These are phyloP conservation scores for Dissoconium aciculare DNA, from an alignment of 2,329 filamentous ascomycete genomes.

Conservation along the genomic window DNA sequence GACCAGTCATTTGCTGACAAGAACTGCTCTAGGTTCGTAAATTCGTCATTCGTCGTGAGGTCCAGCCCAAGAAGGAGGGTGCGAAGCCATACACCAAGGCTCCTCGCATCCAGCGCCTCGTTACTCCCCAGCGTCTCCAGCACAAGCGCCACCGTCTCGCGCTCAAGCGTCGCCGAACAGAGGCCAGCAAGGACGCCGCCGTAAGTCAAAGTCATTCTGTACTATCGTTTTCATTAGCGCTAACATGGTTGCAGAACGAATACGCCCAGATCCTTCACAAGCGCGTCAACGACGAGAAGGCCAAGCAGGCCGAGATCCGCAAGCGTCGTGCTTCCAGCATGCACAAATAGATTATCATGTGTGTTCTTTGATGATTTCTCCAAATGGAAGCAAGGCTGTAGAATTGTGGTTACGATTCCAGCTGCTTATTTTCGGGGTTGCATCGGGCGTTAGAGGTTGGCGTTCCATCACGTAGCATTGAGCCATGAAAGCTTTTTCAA, in stretches of 20 bases:
- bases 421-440: background rate
- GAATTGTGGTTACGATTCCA: background rate
- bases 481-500: slow-evolving; percentile 1
- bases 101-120: slow-evolving; percentile 98
- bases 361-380: background rate
- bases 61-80: slow-evolving; percentile 93
- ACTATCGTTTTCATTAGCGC: slow-evolving; percentile 16
- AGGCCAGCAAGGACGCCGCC: slow-evolving; percentile 97
- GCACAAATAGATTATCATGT: slow-evolving; percentile 57
- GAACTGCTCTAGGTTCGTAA: slow-evolving; percentile 65
- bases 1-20: slow-evolving; percentile 18
- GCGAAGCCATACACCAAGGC: slow-evolving; percentile 99
- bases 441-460: slow-evolving; percentile 1
- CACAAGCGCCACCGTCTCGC: slow-evolving; percentile 98
- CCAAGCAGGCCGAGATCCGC: slow-evolving; percentile 80
- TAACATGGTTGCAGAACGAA: slow-evolving; percentile 57
- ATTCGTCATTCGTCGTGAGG: slow-evolving; percentile 98
- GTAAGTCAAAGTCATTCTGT: slow-evolving; percentile 43
- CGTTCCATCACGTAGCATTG: background rate
- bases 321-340: slow-evolving; percentile 96
- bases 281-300: slow-evolving; percentile 93
- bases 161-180: slow-evolving; percentile 93
- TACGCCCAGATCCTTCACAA: slow-evolving; percentile 92
- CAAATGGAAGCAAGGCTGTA: background rate
- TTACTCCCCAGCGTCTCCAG: slow-evolving; percentile 98